Base-by-base conservation (phyloP, 768 basidiomycete genomes). In the Pleurotus ostreatus region DNA sequence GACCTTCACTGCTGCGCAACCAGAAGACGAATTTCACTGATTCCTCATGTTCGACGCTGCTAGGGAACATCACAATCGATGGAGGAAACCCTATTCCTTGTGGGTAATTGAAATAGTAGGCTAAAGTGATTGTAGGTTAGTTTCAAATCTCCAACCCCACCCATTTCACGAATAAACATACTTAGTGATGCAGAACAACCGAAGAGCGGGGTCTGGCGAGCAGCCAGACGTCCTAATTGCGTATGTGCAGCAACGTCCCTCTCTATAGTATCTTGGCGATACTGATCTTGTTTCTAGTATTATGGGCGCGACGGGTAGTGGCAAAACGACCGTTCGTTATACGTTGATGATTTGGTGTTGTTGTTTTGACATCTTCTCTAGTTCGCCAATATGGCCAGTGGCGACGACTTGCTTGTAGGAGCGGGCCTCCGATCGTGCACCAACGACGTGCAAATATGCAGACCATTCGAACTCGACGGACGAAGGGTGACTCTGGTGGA, bases 381-480 rank as follows among this genome's bases (percentile, higher is more conserved):
- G 83, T 82, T 84, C 54, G 78, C 83, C 64, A 83, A 83, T 59
- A 62, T 74, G 5, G 68, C 75, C 46, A 83, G 80, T 59, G 78
- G 77, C 15, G 79, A 79, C 6, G 62, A 69, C 34, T 61, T 84
- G 18, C 67, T 66, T 12, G 74, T 83, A 13, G 80, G 81, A 18
- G 65, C 62, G 4, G 72, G 74, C 3, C 67, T 82, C 26, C 68
- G 76, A 53, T 84, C 82, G 13, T 83, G 79, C 59, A 85, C 83
- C 0, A 69, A 64, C 45, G 68, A 68, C 8, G 76, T 85, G 1
- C 71, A 77, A 53, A 66, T 73, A 3, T 70, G 78, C 0, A 58
- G 70, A 7, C 67, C 77, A 0, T 80, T 83, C 61, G 59, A 67
- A 22, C 62, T 81, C 9, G 74, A 78, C 40, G 78, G 74, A 2